Evolutionary conservation across 2,329 filamentous ascomycete species (phyloP).

Genomic region (Leptographium radiaticola): DNA sequence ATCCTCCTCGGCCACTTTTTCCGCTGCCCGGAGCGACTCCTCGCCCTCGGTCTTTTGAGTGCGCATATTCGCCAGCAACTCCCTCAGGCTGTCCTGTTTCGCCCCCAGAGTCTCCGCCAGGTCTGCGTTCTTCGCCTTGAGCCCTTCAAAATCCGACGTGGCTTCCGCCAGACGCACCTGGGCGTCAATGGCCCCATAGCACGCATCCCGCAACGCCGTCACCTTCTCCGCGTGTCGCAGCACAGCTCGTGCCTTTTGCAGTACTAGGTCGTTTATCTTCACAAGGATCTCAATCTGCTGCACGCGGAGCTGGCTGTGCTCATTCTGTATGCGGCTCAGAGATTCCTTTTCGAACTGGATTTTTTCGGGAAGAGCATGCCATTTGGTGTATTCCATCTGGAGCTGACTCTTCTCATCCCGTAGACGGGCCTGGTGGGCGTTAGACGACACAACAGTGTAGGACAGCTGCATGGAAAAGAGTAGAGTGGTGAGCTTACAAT

Average conservation of each 20-base stretch:
- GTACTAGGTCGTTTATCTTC: slow-evolving; percentile 34
- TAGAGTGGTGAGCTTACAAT: slow-evolving; percentile 23
- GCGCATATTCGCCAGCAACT: slow-evolving; percentile 20
- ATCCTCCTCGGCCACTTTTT: slow-evolving; percentile 25
- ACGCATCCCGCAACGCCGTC: slow-evolving; percentile 44
- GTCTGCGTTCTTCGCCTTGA: slow-evolving; percentile 52
- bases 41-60: background rate
- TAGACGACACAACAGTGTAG: background rate
- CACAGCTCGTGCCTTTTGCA: slow-evolving; percentile 42
- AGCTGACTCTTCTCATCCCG: slow-evolving; percentile 51
- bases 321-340: slow-evolving; percentile 19
- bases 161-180: slow-evolving; percentile 67
- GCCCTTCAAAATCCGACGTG: slow-evolving; percentile 58
- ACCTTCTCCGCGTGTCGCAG: slow-evolving; percentile 46
- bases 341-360: slow-evolving; percentile 33
- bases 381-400: slow-evolving; percentile 53
- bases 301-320: slow-evolving; percentile 15
- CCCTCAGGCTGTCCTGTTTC: slow-evolving; percentile 25
- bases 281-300: slow-evolving; percentile 24
- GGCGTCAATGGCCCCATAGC: slow-evolving; percentile 53
- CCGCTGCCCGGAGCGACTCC: slow-evolving; percentile 19
- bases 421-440: slow-evolving; percentile 28
- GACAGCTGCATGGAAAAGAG: background rate
- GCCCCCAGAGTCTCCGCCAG: slow-evolving; percentile 40
- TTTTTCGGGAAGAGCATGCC: slow-evolving; percentile 54